Conservation (phyloP, 345 rosid genomes). For the Corchorus olitorius region DNA sequence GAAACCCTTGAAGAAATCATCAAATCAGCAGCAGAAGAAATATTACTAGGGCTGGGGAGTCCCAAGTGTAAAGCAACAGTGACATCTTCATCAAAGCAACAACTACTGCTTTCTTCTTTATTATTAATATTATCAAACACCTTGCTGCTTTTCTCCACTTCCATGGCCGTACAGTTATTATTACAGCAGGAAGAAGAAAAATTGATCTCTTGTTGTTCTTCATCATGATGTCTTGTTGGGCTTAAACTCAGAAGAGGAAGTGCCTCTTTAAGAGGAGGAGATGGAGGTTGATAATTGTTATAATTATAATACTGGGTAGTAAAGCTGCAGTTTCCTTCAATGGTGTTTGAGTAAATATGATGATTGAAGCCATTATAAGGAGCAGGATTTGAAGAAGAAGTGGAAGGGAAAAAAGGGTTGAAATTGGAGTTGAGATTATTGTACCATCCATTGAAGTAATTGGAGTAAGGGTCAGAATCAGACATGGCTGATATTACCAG, state of each 20-base stretch:
- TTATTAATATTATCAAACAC: background rate
- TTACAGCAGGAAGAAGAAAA: no score
- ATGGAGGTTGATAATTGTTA: conserved; percentile 34
- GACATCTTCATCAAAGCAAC: conserved; percentile 39
- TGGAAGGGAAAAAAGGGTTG: conserved; percentile 41
- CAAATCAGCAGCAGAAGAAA: conserved; percentile 36
- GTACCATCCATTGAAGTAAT: conserved; percentile 54
- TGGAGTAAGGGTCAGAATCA: conserved; percentile 57
- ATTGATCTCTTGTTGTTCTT: conserved; percentile 25
- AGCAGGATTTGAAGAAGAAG: conserved; percentile 39
- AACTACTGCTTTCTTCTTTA: conserved; percentile 28
- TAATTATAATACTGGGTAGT: background rate
- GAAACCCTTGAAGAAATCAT: conserved; percentile 32
- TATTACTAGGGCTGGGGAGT: conserved; percentile 47
- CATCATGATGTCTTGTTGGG: conserved; percentile 46
- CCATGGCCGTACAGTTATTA: conserved; percentile 39
- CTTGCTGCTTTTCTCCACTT: conserved; percentile 43
- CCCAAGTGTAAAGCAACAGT: conserved; percentile 89
- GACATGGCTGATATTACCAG: conserved; percentile 43
- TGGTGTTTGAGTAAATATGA: conserved; percentile 29
- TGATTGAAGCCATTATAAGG: conserved; percentile 27
- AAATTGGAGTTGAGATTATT: conserved; percentile 18
- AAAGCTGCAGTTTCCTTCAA: conserved; percentile 24
- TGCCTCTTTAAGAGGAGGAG: conserved; percentile 84
- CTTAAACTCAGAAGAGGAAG: conserved; percentile 87